Base-by-base conservation (phyloP, 1,139 yeast genomes). In the Casaregolazyma lundiana region DNA sequence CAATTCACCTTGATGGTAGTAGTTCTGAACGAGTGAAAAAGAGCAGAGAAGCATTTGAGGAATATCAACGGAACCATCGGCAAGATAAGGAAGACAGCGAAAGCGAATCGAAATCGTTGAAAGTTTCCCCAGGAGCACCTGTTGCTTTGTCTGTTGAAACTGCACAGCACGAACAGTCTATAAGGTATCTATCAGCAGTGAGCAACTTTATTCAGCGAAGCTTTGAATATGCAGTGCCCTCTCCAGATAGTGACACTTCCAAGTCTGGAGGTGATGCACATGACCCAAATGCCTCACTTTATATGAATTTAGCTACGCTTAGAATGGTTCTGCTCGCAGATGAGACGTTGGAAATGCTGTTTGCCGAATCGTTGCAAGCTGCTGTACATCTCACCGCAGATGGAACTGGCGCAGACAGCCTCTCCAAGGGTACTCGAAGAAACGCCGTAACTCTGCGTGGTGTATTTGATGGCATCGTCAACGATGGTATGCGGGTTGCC, bases 311-410 rank as follows among this genome's bases (percentile, higher is more conserved):
- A 22, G 90, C 97, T 0, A 89, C 96, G 0, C 92, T 92, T 69
- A 73, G 98, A 55, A 92, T 92, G 98, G 95, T 92, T 1, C 71
- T 92, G 3, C 72, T 92, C 13, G 97, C 97, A 0, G 96, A 90
- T 63, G 97, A 89, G 60, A 86, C 97, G 0, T 83, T 89, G 55
- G 97, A 92, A 62, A 70, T 84, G 36, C 78, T 90, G 54, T 92
- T 92, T 65, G 75, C 87, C 32, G 69, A 72, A 21, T 84, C 90
- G 1, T 72, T 84, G 40, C 75, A 83, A 45, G 65, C 72, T 6
- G 78, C 95, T 0, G 75, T 89, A 43, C 88, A 84, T 57, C 71
- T 89, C 35, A 78, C 80, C 35, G 78, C 79, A 53, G 55, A 53
- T 24, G 69, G 68, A 21, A 65, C 68, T 2, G 66, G 68, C 5